A percentile compares a stretch with the other conserved stretches of the same genome.
Conservation (phyloP, 768 basidiomycete genomes). For the Trichaptum fuscoviolaceum region DNA sequence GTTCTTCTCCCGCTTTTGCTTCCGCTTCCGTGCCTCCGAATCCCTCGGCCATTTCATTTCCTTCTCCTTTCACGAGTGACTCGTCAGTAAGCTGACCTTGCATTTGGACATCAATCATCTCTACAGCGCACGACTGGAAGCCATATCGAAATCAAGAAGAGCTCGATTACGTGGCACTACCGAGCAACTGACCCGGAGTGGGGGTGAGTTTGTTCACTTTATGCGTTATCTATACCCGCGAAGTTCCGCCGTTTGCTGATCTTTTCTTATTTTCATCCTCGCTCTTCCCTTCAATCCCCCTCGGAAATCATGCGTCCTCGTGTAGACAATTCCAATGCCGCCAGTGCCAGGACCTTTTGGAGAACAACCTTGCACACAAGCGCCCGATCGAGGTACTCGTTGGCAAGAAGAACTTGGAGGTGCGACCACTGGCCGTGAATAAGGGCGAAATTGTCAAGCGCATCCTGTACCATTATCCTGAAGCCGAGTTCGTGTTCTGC, state of each 20-base stretch:
- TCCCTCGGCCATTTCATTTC: background rate
- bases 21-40: background rate
- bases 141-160: conserved; percentile 95
- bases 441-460: conserved; percentile 99
- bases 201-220: conserved; percentile 53
- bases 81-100: background rate
- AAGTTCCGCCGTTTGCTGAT: background rate
- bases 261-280: background rate
- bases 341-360: conserved; percentile 93
- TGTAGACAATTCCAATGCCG: conserved; percentile 84
- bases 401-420: conserved; percentile 98
- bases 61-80: background rate
- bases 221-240: conserved; percentile 1
- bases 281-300: background rate
- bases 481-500: conserved; percentile 94
- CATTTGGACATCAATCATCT: background rate
- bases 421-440: conserved; percentile 91
- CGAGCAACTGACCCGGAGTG: conserved; percentile 90
- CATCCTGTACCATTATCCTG: conserved; percentile 87
- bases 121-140: conserved; percentile 84
- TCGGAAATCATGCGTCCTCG: conserved; percentile 5
- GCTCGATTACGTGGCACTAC: conserved; percentile 98
- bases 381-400: conserved; percentile 95
- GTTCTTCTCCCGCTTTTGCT: background rate
- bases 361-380: conserved; percentile 90